A percentile compares a stretch with the other conserved stretches of the same genome.
Evolutionary conservation across 2,329 filamentous ascomycete genomes (phyloP).

Genomic region (Penicillium sp.): DNA sequence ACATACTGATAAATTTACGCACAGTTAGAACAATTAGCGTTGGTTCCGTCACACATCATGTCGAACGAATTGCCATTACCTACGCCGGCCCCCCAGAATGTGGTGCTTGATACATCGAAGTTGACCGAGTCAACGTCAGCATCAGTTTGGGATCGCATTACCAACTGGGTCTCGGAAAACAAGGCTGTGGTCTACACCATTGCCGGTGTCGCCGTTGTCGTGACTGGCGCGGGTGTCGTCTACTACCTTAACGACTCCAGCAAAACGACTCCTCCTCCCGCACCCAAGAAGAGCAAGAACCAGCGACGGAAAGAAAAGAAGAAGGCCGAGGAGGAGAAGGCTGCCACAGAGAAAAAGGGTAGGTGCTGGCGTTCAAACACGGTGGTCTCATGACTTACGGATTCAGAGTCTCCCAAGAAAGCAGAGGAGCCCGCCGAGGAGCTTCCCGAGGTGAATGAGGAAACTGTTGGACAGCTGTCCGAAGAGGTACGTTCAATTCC

Average conservation of each 20-base stretch:
- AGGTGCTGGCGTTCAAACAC: slow-evolving; percentile 23
- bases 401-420: slow-evolving; percentile 39
- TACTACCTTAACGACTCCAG: slow-evolving; percentile 72
- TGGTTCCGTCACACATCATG: slow-evolving; percentile 36
- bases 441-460: slow-evolving; percentile 61
- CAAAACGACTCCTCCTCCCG: slow-evolving; percentile 36
- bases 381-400: slow-evolving; percentile 14
- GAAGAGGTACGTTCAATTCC: slow-evolving; percentile 41
- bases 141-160: slow-evolving; percentile 83
- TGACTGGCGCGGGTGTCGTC: slow-evolving; percentile 84
- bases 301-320: slow-evolving; percentile 73
- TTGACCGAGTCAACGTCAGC: slow-evolving; percentile 52
- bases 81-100: slow-evolving; percentile 36
- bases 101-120: slow-evolving; percentile 41
- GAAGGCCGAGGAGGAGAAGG: slow-evolving; percentile 52
- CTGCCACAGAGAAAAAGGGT: slow-evolving; percentile 39
- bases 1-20: slow-evolving; percentile 1
- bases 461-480: slow-evolving; percentile 46
- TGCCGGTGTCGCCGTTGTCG: slow-evolving; percentile 86
- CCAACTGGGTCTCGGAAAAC: slow-evolving; percentile 90
- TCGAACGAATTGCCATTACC: slow-evolving; percentile 39
- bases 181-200: slow-evolving; percentile 95
- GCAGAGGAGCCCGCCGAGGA: slow-evolving; percentile 58
- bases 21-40: slow-evolving; percentile 10
- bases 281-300: slow-evolving; percentile 75